Evolutionary conservation across 2,329 filamentous ascomycete species (phyloP), one percentile per base, ranked within the genome.

Genomic region (Botryotinia narcissicola): DNA sequence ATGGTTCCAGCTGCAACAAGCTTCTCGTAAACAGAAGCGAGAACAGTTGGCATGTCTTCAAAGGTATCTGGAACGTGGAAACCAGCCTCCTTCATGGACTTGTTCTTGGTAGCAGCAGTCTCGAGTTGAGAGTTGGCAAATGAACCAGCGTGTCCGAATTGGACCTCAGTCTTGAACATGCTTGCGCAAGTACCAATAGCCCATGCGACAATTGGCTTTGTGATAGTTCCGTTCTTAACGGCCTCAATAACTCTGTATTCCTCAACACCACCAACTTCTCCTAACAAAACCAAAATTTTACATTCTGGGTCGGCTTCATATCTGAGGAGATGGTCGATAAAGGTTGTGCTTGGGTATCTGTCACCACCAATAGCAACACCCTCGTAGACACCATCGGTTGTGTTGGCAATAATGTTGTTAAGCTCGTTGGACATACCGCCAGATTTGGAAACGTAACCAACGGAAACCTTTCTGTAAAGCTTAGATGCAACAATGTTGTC

Each of bases 341-440:
- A 99, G 77, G 96, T 98, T 82, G 96, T 99, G 83, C 96, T 95
- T 77, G 96, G 96, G 84, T 99, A 99, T 85, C 96, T 90, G 86
- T 99, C 96, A 91, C 96, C 96, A 86, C 96, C 96, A 86, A 99
- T 99, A 83, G 96, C 96, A 81, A 99, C 93, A 91, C 96, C 96
- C 89, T 99, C 96, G 84, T 97, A 95, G 73, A 99, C 96, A 89
- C 96, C 96, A 83, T 99, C 94, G 81, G 96, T 98, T 84, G 89
- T 97, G 84, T 97, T 92, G 74, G 95, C 90, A 82, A 99, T 93
- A 85, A 99, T 98, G 91, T 99, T 99, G 92, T 99, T 99, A 82
- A 99, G 87, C 88, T 99, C 96, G 89, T 99, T 99, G 85, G 96
- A 98, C 96, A 99, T 99, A 87, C 96, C 96, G 83, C 96, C 96